Evolutionary conservation across 164 flowering plant species (phyloP).

Genomic region (Pachysandra terminalis): DNA sequence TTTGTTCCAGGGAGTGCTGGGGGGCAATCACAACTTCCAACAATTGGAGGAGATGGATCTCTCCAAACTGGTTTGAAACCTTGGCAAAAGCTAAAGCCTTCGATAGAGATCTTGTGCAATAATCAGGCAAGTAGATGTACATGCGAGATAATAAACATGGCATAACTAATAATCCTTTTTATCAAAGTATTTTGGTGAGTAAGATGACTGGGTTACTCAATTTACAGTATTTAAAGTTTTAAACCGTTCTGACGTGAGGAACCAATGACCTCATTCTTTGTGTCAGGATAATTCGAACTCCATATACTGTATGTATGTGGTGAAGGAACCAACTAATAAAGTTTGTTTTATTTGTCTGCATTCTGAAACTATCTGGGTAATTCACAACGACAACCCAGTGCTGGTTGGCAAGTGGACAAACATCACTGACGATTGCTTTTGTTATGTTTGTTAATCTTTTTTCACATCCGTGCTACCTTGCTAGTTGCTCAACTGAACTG

Average conservation of each 20-base stretch:
- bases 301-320: neutral
- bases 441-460: too few relatives aligned
- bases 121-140: conserved; percentile 64
- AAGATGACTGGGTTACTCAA: too few relatives aligned
- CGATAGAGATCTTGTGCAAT: conserved; percentile 90
- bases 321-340: neutral
- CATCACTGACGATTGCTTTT: neutral
- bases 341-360: too few relatives aligned
- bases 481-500: neutral
- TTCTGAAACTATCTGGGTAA: too few relatives aligned
- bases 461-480: neutral
- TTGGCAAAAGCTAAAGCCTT: conserved; percentile 75
- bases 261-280: too few relatives aligned
- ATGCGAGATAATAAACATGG: neutral
- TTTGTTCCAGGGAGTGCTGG: conserved; percentile 48
- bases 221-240: too few relatives aligned
- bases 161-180: neutral
- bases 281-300: too few relatives aligned
- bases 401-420: neutral
- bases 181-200: neutral
- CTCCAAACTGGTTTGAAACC: conserved; percentile 62
- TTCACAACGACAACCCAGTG: too few relatives aligned
- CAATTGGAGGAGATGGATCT: conserved; percentile 58
- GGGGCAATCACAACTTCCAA: conserved; percentile 42
- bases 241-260: too few relatives aligned